Percentiles rank a stretch among this genome's conserved stretches.
Conservation (phyloP, 257 asterid species). For the Nicotiana tomentosiformis region DNA sequence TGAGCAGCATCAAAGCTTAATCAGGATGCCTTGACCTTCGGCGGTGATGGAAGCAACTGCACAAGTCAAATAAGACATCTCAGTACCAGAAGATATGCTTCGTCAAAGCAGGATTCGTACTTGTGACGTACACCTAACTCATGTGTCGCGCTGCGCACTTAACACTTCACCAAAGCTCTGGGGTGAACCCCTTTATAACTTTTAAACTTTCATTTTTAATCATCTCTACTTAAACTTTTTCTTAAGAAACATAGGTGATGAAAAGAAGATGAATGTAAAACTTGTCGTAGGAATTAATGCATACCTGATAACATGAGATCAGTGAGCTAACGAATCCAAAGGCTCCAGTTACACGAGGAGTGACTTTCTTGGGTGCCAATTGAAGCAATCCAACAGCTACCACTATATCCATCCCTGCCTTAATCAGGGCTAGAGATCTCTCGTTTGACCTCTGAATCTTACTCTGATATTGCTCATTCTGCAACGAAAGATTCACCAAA, state of each 20-base stretch:
- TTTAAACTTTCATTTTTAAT: background rate
- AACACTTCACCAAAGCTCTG: background rate
- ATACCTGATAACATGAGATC: constrained; percentile 97
- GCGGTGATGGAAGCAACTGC: constrained; percentile 13
- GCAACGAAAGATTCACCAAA: constrained; percentile 18
- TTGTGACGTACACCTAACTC: background rate
- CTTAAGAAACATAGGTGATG: background rate
- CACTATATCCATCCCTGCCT: constrained; percentile 73
- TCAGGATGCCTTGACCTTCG: constrained; percentile 9
- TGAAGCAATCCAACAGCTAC: constrained; percentile 98
- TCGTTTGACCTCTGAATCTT: constrained; percentile 75
- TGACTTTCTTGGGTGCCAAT: constrained; percentile 84
- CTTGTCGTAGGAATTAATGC: background rate
- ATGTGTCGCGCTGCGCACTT: background rate
- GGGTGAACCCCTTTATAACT: background rate
- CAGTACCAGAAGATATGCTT: background rate
- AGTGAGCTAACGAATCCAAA: constrained; percentile 78
- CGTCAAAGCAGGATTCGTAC: background rate
- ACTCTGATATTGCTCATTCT: constrained; percentile 57
- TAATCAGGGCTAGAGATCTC: constrained; percentile 71
- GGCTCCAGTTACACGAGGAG: constrained; percentile 94
- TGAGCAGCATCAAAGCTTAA: constrained; percentile 5
- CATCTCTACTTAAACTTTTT: background rate
- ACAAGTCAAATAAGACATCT: background rate
- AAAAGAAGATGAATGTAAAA: background rate